Base-by-base conservation (phyloP, 2,329 filamentous ascomycete species). In the Colletotrichum sp. region DNA sequence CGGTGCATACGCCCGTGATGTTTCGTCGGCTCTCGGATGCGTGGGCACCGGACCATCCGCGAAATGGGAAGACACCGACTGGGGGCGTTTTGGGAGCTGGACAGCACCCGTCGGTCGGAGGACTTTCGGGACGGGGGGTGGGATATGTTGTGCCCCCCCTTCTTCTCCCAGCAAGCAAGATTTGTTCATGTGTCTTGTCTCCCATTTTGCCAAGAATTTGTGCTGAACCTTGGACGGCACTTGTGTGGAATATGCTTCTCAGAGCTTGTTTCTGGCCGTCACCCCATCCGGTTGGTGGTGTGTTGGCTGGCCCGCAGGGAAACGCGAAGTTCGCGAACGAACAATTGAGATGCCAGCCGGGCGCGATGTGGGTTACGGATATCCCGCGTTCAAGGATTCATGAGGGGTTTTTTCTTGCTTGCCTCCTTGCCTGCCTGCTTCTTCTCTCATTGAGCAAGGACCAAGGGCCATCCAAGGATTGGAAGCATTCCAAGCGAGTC, bases 1-100 rank as follows among this genome's bases (percentile, higher is more conserved):
- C 74, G 71, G 74, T 76, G 74, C 65, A 69, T 59, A 59, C 21
- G 39, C 39, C 39, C 39, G 60, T 66, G 74, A 57, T 74, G 74
- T 76, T 76, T 76, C 74, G 74, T 69, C 71, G 74, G 74, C 70
- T 74, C 74, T 69, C 74, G 71, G 74, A 74, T 74, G 34, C 34
- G 24, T 28, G 64, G 63, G 26, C 32, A 62, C 71, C 59, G 63
- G 39, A 63, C 32, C 24, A 63, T 63, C 30, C 59, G 59, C 59
- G 30, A n/a, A 24, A 52, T 52, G n/a, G 44, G 44, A 52, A 52
- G 44, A 52, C n/a, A 52, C n/a, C n/a, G 12, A 52, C 44, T 52
- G 44, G 44, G n/a, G 44, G 44, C n/a, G 44, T 52, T 52, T 52
- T 52, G 44, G 44, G 18, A 21, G 18, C 60, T 63, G 30, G 30